Percentiles rank a stretch among this genome's conserved stretches.
These are phyloP conservation scores for Salix arbutifolia DNA, from an alignment of 345 rosid species.

Conservation along the genomic window DNA sequence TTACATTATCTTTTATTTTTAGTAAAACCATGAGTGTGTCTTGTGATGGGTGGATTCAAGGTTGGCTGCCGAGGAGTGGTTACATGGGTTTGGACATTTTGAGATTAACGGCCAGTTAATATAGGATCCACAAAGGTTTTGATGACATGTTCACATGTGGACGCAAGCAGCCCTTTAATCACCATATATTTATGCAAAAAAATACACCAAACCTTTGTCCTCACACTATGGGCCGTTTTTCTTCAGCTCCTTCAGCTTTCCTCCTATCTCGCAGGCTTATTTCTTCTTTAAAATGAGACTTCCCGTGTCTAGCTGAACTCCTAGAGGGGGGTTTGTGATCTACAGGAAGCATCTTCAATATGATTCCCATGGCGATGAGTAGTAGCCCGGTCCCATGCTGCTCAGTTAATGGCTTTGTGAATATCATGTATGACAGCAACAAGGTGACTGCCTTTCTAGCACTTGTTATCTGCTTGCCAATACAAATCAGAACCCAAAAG, in stretches of 20 bases:
- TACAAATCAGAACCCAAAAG: neutral
- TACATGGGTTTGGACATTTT: neutral
- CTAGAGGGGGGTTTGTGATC: slow-evolving; percentile 39
- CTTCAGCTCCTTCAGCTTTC: slow-evolving; percentile 38
- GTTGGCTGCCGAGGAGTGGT: neutral
- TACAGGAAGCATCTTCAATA: slow-evolving; percentile 66
- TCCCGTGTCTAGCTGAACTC: slow-evolving; percentile 17
- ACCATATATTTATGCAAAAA: neutral
- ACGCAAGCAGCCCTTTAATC: neutral
- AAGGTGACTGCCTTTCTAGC: slow-evolving; percentile 80
- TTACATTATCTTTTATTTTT: too few relatives aligned
- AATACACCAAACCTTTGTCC: neutral
- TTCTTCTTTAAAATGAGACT: slow-evolving; percentile 18
- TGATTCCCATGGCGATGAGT: slow-evolving; percentile 72
- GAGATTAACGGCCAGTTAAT: neutral
- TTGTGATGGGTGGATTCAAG: too few relatives aligned
- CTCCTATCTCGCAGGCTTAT: slow-evolving; percentile 14
- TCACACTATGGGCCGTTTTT: slow-evolving; percentile 52
- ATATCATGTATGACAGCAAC: slow-evolving; percentile 69
- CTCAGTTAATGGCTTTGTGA: slow-evolving; percentile 84
- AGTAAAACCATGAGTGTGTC: too few relatives aligned
- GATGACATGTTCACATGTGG: neutral
- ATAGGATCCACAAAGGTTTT: neutral
- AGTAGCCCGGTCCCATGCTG: slow-evolving; percentile 76
- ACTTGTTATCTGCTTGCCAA: slow-evolving; percentile 56